phyloP scores from a whole-genome alignment of 2,329 filamentous ascomycete genomes.

The Trematosphaeria pertusa region DNA sequence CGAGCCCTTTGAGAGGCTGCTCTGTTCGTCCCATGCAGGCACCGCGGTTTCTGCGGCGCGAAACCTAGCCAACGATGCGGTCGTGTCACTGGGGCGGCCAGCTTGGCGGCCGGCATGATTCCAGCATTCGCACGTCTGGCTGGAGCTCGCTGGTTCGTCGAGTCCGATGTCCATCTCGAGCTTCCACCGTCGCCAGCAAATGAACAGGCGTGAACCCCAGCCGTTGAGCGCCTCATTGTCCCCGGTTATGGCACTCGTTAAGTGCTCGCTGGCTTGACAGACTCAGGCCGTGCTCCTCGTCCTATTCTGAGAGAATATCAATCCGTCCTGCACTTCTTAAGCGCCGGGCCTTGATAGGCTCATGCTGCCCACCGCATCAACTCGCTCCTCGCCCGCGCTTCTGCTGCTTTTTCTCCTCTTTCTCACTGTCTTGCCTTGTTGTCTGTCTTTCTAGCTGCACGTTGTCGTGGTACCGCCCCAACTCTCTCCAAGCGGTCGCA shows the following conservation, averaged over 20 bases:
- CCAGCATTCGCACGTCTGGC: conserved; percentile 20
- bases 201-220: conserved; percentile 32
- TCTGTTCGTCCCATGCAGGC: conserved; percentile 40
- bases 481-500: conserved; percentile 48
- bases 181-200: conserved; percentile 34
- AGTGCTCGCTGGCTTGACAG: conserved; percentile 30
- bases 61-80: conserved; percentile 40
- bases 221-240: conserved; percentile 44
- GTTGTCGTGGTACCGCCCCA: conserved; percentile 36
- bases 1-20: conserved; percentile 34
- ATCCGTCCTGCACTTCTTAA: conserved; percentile 42
- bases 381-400: conserved; percentile 39
- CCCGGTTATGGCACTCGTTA: conserved; percentile 32
- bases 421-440: conserved; percentile 30
- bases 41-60: conserved; percentile 40
- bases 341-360: conserved; percentile 47
- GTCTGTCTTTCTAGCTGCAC: conserved; percentile 46
- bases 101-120: conserved; percentile 37
- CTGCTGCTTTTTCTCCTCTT: conserved; percentile 35
- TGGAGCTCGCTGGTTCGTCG: conserved; percentile 35
- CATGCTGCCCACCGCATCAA: conserved; percentile 37
- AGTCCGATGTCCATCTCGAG: conserved; percentile 36
- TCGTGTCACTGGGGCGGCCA: conserved; percentile 33
- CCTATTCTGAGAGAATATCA: conserved; percentile 48
- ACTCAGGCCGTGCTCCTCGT: conserved; percentile 32